phyloP scores from a whole-genome alignment of 768 basidiomycete species.

The Cystoderma amianthinum region DNA sequence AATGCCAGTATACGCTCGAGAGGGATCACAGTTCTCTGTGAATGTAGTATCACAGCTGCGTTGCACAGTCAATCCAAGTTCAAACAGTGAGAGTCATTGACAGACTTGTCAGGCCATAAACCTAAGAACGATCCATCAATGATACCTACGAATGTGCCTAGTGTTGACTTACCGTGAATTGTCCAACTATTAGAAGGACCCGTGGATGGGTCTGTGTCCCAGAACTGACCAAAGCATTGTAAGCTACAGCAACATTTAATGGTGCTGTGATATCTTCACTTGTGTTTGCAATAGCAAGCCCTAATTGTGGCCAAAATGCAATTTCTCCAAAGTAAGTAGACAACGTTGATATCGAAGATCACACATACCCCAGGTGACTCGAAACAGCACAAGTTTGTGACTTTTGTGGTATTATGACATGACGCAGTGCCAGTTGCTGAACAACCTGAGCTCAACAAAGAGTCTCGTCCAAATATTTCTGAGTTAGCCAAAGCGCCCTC shows the following conservation, averaged over 20 bases:
- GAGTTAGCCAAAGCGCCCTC: neutral
- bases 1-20: constrained; percentile 26
- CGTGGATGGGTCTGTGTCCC: constrained; percentile 59
- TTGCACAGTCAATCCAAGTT: neutral
- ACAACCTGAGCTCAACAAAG: constrained; percentile 41
- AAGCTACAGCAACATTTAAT: neutral
- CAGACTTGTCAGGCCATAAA: constrained; percentile 61
- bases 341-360: constrained; percentile 1
- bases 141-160: neutral
- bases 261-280: constrained; percentile 12
- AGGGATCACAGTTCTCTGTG: constrained; percentile 27
- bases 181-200: constrained; percentile 70
- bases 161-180: constrained; percentile 49
- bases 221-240: constrained; percentile 42
- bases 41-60: constrained; percentile 48
- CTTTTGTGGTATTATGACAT: constrained; percentile 43
- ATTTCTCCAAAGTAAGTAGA: neutral
- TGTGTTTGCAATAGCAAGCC: constrained; percentile 52
- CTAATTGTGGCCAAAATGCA: constrained; percentile 21
- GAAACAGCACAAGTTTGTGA: constrained; percentile 53
- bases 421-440: constrained; percentile 40
- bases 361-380: constrained; percentile 54
- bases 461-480: constrained; percentile 15
- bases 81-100: constrained; percentile 1
- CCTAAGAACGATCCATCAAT: constrained; percentile 25